A percentile compares a stretch with the other conserved stretches of the same genome.
phyloP scores from a whole-genome alignment of 2,329 filamentous ascomycete species.

The Aspergillus caelatus region DNA sequence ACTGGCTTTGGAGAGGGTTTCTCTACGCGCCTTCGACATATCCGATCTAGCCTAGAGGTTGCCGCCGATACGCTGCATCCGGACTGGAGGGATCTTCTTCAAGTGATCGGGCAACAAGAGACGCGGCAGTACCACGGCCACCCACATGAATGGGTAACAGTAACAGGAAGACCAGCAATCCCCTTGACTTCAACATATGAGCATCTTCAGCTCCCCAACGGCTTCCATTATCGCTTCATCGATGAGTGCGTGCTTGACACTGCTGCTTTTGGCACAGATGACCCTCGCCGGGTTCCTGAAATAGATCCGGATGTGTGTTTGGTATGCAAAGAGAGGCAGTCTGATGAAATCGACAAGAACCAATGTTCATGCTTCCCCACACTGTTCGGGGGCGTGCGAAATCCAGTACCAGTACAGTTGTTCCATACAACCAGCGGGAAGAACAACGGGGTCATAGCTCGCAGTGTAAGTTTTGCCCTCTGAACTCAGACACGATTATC shows the following conservation, averaged over 20 bases:
- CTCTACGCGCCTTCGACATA: slow-evolving; percentile 49
- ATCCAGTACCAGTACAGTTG: slow-evolving; percentile 53
- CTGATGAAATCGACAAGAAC: slow-evolving; percentile 53
- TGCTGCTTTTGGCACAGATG: slow-evolving; percentile 51
- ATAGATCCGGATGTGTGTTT: slow-evolving; percentile 45
- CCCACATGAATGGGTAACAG: slow-evolving; percentile 30
- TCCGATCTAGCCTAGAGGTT: slow-evolving; percentile 55
- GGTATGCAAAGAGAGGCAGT: slow-evolving; percentile 53
- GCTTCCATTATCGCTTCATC: slow-evolving; percentile 27
- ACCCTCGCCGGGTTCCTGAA: slow-evolving; percentile 50
- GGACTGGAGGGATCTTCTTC: slow-evolving; percentile 54
- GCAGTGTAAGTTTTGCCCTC: slow-evolving; percentile 21
- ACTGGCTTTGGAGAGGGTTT: slow-evolving; percentile 56
- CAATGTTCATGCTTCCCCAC: slow-evolving; percentile 57
- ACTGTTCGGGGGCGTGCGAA: slow-evolving; percentile 52
- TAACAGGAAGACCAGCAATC: slow-evolving; percentile 12
- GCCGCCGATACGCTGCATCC: slow-evolving; percentile 58
- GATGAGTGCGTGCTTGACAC: slow-evolving; percentile 55
- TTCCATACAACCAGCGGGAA: slow-evolving; percentile 56
- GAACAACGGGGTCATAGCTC: slow-evolving; percentile 55
- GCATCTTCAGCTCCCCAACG: slow-evolving; percentile 20
- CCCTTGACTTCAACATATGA: slow-evolving; percentile 25
- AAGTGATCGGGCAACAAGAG: slow-evolving; percentile 24
- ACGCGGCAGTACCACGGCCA: slow-evolving; percentile 24
- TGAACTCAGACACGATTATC: background rate